Conservation (phyloP, 2,329 filamentous ascomycete species). For the Mycosphaerelloides madeirae region DNA sequence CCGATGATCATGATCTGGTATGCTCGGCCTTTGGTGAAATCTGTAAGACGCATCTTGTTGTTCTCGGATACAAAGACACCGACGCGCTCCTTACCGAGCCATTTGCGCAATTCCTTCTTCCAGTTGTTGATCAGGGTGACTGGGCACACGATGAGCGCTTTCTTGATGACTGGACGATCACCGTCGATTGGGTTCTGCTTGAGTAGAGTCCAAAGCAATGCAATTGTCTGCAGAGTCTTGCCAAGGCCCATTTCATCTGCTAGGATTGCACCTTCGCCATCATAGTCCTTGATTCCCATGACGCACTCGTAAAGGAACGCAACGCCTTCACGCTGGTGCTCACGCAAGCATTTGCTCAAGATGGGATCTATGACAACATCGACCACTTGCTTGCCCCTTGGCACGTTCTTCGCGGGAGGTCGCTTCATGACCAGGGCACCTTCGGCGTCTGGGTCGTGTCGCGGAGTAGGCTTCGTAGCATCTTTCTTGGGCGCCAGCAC, state of each 20-base stretch:
- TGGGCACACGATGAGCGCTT: conserved; percentile 68
- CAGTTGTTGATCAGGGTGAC: conserved; percentile 69
- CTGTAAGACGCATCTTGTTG: conserved; percentile 56
- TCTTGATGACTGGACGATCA: conserved; percentile 58
- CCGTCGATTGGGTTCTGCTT: conserved; percentile 66
- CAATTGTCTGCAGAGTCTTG: conserved; percentile 69
- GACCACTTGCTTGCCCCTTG: conserved; percentile 61
- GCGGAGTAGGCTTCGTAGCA: conserved; percentile 51
- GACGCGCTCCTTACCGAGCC: conserved; percentile 66
- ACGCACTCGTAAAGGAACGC: conserved; percentile 70
- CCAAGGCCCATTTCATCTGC: conserved; percentile 74
- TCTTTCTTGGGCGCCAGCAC: conserved; percentile 38
- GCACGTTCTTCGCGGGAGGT: conserved; percentile 43
- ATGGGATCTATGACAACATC: conserved; percentile 70
- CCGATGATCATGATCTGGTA: conserved; percentile 71
- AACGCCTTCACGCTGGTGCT: conserved; percentile 66
- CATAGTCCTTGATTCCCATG: conserved; percentile 64
- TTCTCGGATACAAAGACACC: conserved; percentile 64
- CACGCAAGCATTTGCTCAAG: conserved; percentile 57
- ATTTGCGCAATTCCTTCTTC: conserved; percentile 68
- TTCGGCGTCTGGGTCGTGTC: conserved; percentile 57
- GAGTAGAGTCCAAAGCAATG: conserved; percentile 65
- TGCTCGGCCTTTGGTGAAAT: conserved; percentile 63
- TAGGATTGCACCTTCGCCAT: conserved; percentile 64
- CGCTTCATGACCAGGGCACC: conserved; percentile 65